Conservation (phyloP, 1,284 basidiomycete species). For the Apiotrichum akiyoshidainum region DNA sequence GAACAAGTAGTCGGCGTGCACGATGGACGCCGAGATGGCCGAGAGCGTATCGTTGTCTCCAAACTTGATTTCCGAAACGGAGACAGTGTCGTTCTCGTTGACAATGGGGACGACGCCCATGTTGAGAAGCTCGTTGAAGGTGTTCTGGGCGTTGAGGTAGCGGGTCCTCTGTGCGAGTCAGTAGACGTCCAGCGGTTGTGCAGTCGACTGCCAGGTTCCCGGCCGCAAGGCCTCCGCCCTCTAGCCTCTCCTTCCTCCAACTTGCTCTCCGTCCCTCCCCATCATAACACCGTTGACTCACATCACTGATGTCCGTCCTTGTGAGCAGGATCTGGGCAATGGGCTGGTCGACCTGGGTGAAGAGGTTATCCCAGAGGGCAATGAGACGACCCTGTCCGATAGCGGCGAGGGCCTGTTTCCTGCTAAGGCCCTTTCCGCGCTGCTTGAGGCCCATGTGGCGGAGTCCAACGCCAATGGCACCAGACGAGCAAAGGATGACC, state of each 20-base stretch:
- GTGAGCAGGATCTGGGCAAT: conserved; percentile 95
- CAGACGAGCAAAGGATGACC: conserved; percentile 91
- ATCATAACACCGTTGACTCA: conserved; percentile 40
- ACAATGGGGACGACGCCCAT: conserved; percentile 93
- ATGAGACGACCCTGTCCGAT: conserved; percentile 95
- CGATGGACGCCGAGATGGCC: conserved; percentile 93
- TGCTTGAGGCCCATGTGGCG: conserved; percentile 82
- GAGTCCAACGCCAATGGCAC: conserved; percentile 91
- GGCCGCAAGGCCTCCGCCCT: background rate
- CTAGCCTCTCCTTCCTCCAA: too few species aligned
- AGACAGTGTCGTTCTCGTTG: conserved; percentile 95
- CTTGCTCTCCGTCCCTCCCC: too few species aligned
- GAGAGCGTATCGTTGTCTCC: conserved; percentile 98
- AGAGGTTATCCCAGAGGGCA: conserved; percentile 94
- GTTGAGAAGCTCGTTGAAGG: conserved; percentile 77
- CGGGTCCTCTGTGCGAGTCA: conserved; percentile 67
- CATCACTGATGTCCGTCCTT: conserved; percentile 93
- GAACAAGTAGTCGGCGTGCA: conserved; percentile 96
- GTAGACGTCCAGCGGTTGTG: background rate
- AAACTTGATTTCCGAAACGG: conserved; percentile 99
- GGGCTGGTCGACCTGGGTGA: conserved; percentile 85
- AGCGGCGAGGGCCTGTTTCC: conserved; percentile 94
- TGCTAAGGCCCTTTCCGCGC: conserved; percentile 76
- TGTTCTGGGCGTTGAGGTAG: conserved; percentile 91
- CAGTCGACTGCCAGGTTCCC: too few species aligned